Percentiles rank a stretch among this genome's conserved stretches.
Conservation (phyloP, 768 basidiomycete species). For the Chiua virens region DNA sequence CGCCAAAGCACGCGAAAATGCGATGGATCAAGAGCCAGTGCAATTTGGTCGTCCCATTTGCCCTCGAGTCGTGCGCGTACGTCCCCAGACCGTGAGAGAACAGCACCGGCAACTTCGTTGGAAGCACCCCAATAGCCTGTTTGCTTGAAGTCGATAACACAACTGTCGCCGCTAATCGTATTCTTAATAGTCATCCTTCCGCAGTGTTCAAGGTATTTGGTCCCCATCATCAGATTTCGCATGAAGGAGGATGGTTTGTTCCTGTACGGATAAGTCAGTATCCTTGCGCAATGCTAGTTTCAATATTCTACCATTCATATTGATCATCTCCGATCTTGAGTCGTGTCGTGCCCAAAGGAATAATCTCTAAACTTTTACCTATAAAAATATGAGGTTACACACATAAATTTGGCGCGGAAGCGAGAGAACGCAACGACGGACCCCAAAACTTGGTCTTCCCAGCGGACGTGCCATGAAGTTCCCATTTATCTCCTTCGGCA, state of each 20-base stretch:
- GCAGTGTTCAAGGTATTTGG: slow-evolving; percentile 85
- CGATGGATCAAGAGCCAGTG: slow-evolving; percentile 63
- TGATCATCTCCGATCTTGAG: slow-evolving; percentile 65
- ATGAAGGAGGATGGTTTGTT: slow-evolving; percentile 86
- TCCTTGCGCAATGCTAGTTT: background rate
- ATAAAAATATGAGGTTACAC: slow-evolving; percentile 17
- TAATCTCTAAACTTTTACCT: slow-evolving; percentile 91
- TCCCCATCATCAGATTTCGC: slow-evolving; percentile 86
- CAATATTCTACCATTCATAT: slow-evolving; percentile 62
- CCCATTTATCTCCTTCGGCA: slow-evolving; percentile 79
- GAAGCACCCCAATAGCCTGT: slow-evolving; percentile 80
- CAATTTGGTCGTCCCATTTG: slow-evolving; percentile 85
- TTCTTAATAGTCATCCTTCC: slow-evolving; percentile 80
- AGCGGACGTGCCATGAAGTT: slow-evolving; percentile 69
- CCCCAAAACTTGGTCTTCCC: slow-evolving; percentile 93
- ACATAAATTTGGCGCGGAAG: slow-evolving; percentile 10
- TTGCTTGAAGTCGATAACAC: slow-evolving; percentile 83
- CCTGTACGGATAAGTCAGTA: slow-evolving; percentile 41
- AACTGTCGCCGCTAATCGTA: slow-evolving; percentile 50
- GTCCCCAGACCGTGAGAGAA: slow-evolving; percentile 54
- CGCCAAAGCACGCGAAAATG: slow-evolving; percentile 80
- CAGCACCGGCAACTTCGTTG: slow-evolving; percentile 66
- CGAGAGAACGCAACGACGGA: slow-evolving; percentile 36
- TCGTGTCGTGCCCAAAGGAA: slow-evolving; percentile 71
- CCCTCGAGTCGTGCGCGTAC: slow-evolving; percentile 71